Base-by-base conservation (phyloP, 1,284 basidiomycete genomes). In the Ganoderma meredithae region DNA sequence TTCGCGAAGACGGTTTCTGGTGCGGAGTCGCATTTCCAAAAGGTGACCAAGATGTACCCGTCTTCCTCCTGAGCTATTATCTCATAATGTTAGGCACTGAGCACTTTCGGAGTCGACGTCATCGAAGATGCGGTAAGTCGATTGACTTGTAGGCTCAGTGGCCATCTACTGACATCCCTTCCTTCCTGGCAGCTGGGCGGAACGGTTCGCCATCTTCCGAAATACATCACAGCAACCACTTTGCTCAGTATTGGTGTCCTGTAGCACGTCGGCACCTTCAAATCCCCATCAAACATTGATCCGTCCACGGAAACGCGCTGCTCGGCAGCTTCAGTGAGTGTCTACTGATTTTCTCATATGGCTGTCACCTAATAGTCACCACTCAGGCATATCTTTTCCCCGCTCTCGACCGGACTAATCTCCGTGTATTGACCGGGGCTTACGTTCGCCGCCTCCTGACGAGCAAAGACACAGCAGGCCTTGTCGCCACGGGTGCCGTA, bases 401-500 rank as follows among this genome's bases (percentile, higher is more conserved):
- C 6, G 69, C 67, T 27, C 47, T 69, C 22, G 64, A 67, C 12
- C 67, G 75, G 17, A 55, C 67, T 5, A 76, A 77, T 53, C 71
- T 78, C 25, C 52, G 49, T 4, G 72, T 78, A 12, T 66, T 78
- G 7, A 70, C 69, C 22, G 63, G 60, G 7, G 74, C 75, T 0
- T 62, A 69, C 22, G 77, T 74, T 1, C 60, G n/a, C 15, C 66
- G 59, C 12, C 63, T 76, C 17, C 2, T 73, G n/a, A 71, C 56
- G 8, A 49, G 47, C 3, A 58, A 43, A 44, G 7, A 44, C 13
- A 59, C 7, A 1, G 65, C 31, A 6, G 25, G 6, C 3, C 56
- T 70, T 13, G 52, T 70, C 13, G 79, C 81, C n/a, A 73, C 75
- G 1, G 78, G 79, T 17, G 79, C 79, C 12, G 72, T 75, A 56